Evolutionary conservation across 306 rosid species (phyloP).

Genomic region (Fragaria vesca): DNA sequence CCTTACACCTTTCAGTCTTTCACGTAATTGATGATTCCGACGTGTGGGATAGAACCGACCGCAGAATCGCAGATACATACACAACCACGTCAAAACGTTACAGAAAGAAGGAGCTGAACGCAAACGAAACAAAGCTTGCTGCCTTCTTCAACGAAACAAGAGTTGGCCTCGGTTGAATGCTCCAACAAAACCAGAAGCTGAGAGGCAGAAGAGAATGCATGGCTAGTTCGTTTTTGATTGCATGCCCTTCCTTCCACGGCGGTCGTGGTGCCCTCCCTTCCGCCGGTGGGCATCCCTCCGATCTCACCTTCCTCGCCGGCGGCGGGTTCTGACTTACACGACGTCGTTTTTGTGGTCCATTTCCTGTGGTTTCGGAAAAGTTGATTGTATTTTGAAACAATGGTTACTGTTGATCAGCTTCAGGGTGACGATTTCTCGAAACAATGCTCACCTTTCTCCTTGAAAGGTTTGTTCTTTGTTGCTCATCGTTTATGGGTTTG

Average conservation of each 20-base stretch:
- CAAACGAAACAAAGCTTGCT: too few species aligned
- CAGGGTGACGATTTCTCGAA: slow-evolving; percentile 10
- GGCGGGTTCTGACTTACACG: slow-evolving; percentile 24
- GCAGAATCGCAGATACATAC: too few species aligned
- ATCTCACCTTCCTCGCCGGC: slow-evolving; percentile 48
- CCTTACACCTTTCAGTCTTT: too few species aligned
- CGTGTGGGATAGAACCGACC: too few species aligned
- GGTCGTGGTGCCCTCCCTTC: slow-evolving; percentile 51
- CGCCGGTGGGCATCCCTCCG: slow-evolving; percentile 48
- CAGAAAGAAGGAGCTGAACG: too few species aligned
- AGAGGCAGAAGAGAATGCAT: slow-evolving; percentile 31
- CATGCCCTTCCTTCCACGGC: slow-evolving; percentile 45
- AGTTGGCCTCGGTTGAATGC: slow-evolving; percentile 28
- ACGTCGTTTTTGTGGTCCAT: not conserved
- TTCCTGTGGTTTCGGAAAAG: not conserved
- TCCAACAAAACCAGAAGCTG: slow-evolving; percentile 15
- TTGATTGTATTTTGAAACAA: not conserved
- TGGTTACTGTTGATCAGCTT: slow-evolving; percentile 27
- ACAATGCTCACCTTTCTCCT: not conserved
- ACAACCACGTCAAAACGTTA: too few species aligned
- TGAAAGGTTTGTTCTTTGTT: slow-evolving; percentile 10
- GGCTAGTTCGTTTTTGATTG: slow-evolving; percentile 26
- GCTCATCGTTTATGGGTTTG: not conserved
- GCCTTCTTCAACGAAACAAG: not conserved
- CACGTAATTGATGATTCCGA: too few species aligned